phyloP scores from a whole-genome alignment of 768 basidiomycete genomes.

The Tulasnella sp. region DNA sequence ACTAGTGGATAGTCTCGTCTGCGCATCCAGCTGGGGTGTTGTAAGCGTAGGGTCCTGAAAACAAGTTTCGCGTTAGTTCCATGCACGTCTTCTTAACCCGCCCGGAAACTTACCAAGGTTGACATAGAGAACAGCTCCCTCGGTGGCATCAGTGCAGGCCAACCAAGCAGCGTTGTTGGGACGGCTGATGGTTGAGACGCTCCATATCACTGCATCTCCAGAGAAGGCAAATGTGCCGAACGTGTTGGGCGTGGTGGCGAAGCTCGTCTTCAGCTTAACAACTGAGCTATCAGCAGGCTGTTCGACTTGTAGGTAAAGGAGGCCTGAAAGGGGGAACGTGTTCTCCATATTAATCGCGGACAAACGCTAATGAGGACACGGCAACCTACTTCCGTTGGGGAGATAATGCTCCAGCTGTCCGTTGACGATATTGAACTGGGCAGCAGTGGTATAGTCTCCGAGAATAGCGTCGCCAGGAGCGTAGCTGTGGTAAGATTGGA shows the following conservation, averaged over 20 bases:
- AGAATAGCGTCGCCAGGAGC: constrained; percentile 51
- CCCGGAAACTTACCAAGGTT: constrained; percentile 46
- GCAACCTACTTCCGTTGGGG: constrained; percentile 37
- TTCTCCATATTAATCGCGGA: neutral
- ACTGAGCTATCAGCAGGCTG: constrained; percentile 47
- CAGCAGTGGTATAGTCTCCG: constrained; percentile 42
- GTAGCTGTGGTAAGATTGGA: constrained; percentile 44
- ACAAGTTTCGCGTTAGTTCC: constrained; percentile 31
- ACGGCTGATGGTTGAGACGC: constrained; percentile 47
- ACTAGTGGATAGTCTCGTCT: constrained; percentile 59
- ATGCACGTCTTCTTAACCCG: neutral
- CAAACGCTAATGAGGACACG: neutral
- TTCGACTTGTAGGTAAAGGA: constrained; percentile 49
- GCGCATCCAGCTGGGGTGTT: constrained; percentile 53
- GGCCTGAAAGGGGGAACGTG: constrained; percentile 19
- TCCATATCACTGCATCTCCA: constrained; percentile 61
- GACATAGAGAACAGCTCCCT: constrained; percentile 46
- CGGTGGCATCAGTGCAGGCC: constrained; percentile 52
- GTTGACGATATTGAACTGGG: constrained; percentile 54
- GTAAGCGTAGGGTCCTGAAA: constrained; percentile 38
- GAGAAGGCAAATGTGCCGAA: constrained; percentile 51
- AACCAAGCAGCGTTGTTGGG: constrained; percentile 51
- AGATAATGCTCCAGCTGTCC: constrained; percentile 57
- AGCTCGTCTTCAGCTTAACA: constrained; percentile 49
- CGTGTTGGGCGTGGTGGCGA: constrained; percentile 49